Conservation (phyloP, 192 early-diverging fungal genomes). For the Umbelopsis ramanniana region DNA sequence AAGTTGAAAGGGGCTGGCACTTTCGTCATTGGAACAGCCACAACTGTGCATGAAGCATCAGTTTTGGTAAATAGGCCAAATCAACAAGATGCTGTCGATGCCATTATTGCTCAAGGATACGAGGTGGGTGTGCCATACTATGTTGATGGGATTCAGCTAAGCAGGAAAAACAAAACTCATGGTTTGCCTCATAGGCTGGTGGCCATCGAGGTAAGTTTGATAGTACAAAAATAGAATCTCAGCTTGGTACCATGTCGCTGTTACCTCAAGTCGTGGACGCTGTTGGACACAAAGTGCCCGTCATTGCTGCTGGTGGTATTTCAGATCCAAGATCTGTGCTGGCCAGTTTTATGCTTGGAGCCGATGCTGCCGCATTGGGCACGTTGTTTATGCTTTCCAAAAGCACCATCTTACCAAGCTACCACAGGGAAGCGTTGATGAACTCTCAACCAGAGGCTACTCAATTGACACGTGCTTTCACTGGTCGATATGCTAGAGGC, state of each 20-base stretch:
- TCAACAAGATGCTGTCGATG: conserved; percentile 23
- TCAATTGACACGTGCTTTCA: conserved; percentile 25
- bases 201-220: conserved; percentile 36
- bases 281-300: background rate
- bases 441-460: conserved; percentile 6
- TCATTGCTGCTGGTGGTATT: conserved; percentile 39
- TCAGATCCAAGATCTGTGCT: background rate
- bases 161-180: background rate
- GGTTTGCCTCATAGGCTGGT: conserved; percentile 25
- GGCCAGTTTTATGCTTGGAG: conserved; percentile 10
- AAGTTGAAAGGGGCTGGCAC: conserved; percentile 21
- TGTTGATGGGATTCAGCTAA: no score
- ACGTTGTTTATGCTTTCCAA: conserved; percentile 37
- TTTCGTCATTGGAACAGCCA: conserved; percentile 39
- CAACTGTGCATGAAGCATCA: conserved; percentile 32
- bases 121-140: background rate
- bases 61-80: conserved; percentile 17
- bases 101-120: conserved; percentile 35
- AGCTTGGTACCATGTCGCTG: background rate
- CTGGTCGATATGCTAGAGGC: conserved; percentile 32
- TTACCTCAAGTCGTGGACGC: conserved; percentile 1
- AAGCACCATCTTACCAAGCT: conserved; percentile 12
- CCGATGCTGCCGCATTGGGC: conserved; percentile 30
- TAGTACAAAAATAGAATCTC: conserved; percentile 8
- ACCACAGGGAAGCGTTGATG: conserved; percentile 23